These are phyloP conservation scores for Cyphellophora attinorum DNA, from an alignment of 2,329 filamentous ascomycete genomes.

Conservation along the genomic window DNA sequence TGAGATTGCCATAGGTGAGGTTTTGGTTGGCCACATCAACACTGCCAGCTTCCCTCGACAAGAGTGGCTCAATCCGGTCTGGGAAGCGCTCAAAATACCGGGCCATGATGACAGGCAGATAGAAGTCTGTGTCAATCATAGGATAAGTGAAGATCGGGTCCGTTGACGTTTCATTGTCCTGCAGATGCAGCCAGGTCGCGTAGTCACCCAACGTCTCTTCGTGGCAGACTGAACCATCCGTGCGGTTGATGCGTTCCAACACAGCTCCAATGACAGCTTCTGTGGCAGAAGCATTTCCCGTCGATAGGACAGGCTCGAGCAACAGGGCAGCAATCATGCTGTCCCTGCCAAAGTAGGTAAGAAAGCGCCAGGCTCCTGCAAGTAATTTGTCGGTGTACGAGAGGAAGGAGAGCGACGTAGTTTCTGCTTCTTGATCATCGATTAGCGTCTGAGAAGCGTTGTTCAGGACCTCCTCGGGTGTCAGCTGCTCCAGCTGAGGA, in stretches of 20 bases:
- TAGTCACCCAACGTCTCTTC: constrained; percentile 60
- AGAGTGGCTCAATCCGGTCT: constrained; percentile 25
- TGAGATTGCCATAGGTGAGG: constrained; percentile 44
- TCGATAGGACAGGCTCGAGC: constrained; percentile 48
- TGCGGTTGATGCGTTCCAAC: constrained; percentile 50
- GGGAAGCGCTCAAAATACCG: constrained; percentile 46
- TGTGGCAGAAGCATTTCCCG: constrained; percentile 44
- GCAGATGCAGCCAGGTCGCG: constrained; percentile 48
- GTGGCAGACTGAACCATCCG: constrained; percentile 53
- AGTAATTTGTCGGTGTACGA: constrained; percentile 55
- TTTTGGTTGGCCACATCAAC: constrained; percentile 42
- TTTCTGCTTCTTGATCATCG: constrained; percentile 35
- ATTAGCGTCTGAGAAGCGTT: constrained; percentile 37
- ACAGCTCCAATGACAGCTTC: constrained; percentile 54
- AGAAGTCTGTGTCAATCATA: constrained; percentile 57
- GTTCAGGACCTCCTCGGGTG: constrained; percentile 41
- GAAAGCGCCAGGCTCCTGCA: constrained; percentile 56
- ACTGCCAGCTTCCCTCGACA: constrained; percentile 34
- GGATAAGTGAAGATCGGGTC: constrained; percentile 48
- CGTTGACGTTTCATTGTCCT: constrained; percentile 43
- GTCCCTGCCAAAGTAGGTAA: constrained; percentile 60
- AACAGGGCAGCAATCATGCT: constrained; percentile 53
- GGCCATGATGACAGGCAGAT: constrained; percentile 48
- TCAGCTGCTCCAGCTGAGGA: constrained; percentile 49
- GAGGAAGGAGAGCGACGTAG: constrained; percentile 50